These are phyloP conservation scores for Eimeria necatrix DNA, from an alignment of 169 alveolate species.

Conservation along the genomic window DNA sequence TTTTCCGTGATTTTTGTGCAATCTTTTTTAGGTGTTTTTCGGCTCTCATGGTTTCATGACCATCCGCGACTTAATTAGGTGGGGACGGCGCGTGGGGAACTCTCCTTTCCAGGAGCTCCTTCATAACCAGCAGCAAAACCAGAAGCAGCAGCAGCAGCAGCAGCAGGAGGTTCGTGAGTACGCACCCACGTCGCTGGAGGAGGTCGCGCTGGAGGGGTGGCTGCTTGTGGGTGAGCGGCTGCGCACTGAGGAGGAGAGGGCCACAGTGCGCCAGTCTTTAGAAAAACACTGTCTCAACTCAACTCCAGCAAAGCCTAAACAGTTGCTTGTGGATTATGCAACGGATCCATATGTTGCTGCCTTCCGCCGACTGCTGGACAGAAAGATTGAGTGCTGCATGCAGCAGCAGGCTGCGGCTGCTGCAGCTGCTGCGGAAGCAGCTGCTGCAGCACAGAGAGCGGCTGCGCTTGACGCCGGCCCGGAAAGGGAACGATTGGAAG, in stretches of 20 bases:
- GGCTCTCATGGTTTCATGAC: slow-evolving; percentile 96
- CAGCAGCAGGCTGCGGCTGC: slow-evolving; percentile 63
- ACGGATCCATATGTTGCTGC: slow-evolving; percentile 83
- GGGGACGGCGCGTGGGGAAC: slow-evolving; percentile 96
- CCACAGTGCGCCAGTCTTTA: slow-evolving; percentile 77
- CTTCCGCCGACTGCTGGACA: slow-evolving; percentile 77
- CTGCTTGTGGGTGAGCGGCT: slow-evolving; percentile 96
- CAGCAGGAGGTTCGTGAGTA: slow-evolving; percentile 63
- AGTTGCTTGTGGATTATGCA: slow-evolving; percentile 81
- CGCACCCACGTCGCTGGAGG: slow-evolving; percentile 76
- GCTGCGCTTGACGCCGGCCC: slow-evolving; percentile 51
- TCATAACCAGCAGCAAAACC: slow-evolving; percentile 84
- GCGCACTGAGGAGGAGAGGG: slow-evolving; percentile 93
- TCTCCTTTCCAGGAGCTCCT: slow-evolving; percentile 89
- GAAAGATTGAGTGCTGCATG: slow-evolving; percentile 75
- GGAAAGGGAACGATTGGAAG: slow-evolving; percentile 27
- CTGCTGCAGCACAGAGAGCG: slow-evolving; percentile 63
- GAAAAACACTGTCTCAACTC: slow-evolving; percentile 84
- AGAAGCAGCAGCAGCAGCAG: slow-evolving; percentile 40
- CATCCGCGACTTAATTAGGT: slow-evolving; percentile 98
- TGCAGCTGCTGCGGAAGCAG: slow-evolving; percentile 64
- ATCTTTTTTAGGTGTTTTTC: slow-evolving; percentile 77
- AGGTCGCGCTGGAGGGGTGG: slow-evolving; percentile 94
- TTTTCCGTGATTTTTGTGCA: not conserved
- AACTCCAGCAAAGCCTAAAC: slow-evolving; percentile 75